A percentile compares a stretch with the other conserved stretches of the same genome.
Conservation (phyloP, 2,329 filamentous ascomycete species). For the Diplodia sapinea region DNA sequence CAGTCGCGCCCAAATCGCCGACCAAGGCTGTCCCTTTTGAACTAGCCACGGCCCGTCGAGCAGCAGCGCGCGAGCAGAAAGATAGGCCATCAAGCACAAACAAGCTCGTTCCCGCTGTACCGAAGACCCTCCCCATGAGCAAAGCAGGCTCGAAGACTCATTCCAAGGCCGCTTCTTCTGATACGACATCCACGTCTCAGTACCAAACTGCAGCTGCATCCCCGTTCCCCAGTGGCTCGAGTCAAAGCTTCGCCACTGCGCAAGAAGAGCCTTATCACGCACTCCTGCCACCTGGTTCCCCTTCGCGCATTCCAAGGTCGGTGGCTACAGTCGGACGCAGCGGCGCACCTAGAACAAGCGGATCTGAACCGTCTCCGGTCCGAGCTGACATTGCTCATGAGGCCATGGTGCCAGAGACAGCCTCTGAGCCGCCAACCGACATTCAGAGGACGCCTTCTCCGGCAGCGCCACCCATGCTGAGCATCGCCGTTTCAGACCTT, state of each 20-base stretch:
- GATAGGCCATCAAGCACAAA: neutral
- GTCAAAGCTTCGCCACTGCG: slow-evolving; percentile 9
- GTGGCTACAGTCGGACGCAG: neutral
- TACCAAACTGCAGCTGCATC: slow-evolving; percentile 1
- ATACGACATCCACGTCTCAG: neutral
- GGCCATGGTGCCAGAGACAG: neutral
- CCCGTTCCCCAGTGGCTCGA: slow-evolving; percentile 12
- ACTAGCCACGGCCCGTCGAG: slow-evolving; percentile 28
- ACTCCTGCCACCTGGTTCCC: slow-evolving; percentile 2
- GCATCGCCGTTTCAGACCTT: neutral
- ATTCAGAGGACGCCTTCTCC: neutral
- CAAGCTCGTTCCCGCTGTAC: slow-evolving; percentile 9
- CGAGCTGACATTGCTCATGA: neutral
- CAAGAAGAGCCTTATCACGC: neutral
- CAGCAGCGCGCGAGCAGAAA: slow-evolving; percentile 23
- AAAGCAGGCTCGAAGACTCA: slow-evolving; percentile 3
- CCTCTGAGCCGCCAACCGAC: neutral
- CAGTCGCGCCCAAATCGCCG: slow-evolving; percentile 13
- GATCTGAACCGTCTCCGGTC: neutral
- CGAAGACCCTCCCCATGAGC: neutral
- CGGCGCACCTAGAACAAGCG: neutral
- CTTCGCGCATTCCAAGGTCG: slow-evolving; percentile 12
- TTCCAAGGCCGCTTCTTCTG: neutral
- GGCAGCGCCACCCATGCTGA: neutral
- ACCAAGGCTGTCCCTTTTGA: slow-evolving; percentile 18